Evolutionary conservation across 441 rosid species (phyloP), one percentile per base, ranked within the genome.

Genomic region (Syzygium syzygioides): DNA sequence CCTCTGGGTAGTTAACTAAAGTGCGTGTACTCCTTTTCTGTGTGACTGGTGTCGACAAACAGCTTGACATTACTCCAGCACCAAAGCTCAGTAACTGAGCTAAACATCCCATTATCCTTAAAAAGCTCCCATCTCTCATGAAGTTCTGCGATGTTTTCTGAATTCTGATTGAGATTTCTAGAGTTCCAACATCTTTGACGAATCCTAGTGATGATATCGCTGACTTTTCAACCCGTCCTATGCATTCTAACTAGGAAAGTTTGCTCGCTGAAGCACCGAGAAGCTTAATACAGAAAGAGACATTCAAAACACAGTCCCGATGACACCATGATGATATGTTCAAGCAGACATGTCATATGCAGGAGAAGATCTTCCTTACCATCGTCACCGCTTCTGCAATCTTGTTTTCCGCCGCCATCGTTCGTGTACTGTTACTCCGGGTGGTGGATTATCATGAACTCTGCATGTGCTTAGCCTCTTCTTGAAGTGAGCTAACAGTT

Each of bases 401-500:
- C 89, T 79, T 66, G 53, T 9, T n/a, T 80, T 37, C 79, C 20
- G 89, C 56, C 45, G 79, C 79, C 89, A 80, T 87, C 25, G 14
- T 37, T 83, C 25, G 50, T 10, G 48, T 55, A n/a, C 55, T 19
- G 41, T 45, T 57, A 28, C 53, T 87, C 55, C 20, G 30, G 89
- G 89, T 6, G 57, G 66, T n/a, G n/a, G 60, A 87, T 37, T n/a
- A 87, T 80, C 89, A 87, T 87, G 68, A 79, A n/a, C 60, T 80
- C 85, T 32, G 53, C 83, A 9, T 79, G 83, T 76, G n/a, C n/a
- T 37, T 3, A 76, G 26, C 83, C 83, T 76, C 52, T 41, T 76
- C 83, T 41, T 41, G n/a, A 76, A 76, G 52, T 20, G 83, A 37
- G 52, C 83, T 45, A 76, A 76, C 50, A 12, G 83, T 76, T 37